phyloP scores from a whole-genome alignment of 768 basidiomycete genomes.

The Trametes coccinea region DNA sequence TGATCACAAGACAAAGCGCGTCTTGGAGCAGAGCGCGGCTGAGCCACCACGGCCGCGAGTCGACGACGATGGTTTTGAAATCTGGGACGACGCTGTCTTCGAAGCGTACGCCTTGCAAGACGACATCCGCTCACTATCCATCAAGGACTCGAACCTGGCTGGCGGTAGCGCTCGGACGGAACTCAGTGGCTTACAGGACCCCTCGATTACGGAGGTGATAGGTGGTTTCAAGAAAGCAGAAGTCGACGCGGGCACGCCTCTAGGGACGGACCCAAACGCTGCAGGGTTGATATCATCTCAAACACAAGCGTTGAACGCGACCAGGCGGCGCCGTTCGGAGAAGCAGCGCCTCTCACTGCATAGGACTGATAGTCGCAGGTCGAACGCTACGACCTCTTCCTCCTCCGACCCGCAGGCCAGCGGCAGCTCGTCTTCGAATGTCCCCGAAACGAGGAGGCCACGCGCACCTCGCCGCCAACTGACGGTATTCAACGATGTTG shows the following conservation, averaged over 20 bases:
- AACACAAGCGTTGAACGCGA: slow-evolving; percentile 40
- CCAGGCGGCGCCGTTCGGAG: slow-evolving; percentile 30
- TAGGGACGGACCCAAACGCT: neutral
- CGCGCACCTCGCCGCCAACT: slow-evolving; percentile 1
- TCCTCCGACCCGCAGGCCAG: neutral
- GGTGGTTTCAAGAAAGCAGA: neutral
- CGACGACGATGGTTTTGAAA: slow-evolving; percentile 44
- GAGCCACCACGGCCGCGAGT: slow-evolving; percentile 28
- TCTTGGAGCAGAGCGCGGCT: slow-evolving; percentile 41
- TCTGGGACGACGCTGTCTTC: slow-evolving; percentile 47
- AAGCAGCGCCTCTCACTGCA: slow-evolving; percentile 34
- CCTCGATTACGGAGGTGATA: too few species aligned
- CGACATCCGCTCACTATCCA: slow-evolving; percentile 10
- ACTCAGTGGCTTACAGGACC: too few species aligned
- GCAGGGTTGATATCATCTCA: neutral
- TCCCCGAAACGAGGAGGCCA: neutral
- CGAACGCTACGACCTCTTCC: neutral
- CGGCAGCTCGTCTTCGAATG: neutral
- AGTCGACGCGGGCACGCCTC: too few species aligned
- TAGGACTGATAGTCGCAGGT: slow-evolving; percentile 31
- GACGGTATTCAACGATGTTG: slow-evolving; percentile 10
- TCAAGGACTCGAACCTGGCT: slow-evolving; percentile 3
- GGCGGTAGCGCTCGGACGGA: neutral
- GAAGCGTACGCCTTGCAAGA: slow-evolving; percentile 33
- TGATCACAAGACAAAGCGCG: slow-evolving; percentile 52